A percentile compares a stretch with the other conserved stretches of the same genome.
Conservation (phyloP, 768 basidiomycete species). For the Tephrocybe sp. region DNA sequence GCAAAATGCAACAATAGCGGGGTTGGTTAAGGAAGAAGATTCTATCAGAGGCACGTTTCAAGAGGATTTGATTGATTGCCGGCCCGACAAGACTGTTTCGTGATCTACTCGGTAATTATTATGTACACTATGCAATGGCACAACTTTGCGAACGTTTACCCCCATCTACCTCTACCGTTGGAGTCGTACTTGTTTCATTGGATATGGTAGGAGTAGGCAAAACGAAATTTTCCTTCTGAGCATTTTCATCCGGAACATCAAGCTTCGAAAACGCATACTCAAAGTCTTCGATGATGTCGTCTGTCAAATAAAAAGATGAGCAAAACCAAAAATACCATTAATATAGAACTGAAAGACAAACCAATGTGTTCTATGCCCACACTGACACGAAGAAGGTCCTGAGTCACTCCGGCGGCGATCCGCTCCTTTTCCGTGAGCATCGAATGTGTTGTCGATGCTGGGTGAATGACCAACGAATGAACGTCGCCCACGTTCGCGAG, state of each 20-base stretch:
- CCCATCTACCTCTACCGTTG: too few species aligned
- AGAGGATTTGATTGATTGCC: too few species aligned
- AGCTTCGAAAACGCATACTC: constrained; percentile 4
- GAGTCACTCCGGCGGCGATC: constrained; percentile 47
- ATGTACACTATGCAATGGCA: too few species aligned
- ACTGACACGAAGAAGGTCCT: constrained; percentile 56
- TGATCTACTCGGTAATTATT: too few species aligned
- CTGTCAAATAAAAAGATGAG: constrained; percentile 5
- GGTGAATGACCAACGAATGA: constrained; percentile 63
- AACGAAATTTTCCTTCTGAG: neutral
- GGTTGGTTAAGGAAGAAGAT: too few species aligned
- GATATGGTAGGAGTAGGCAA: neutral
- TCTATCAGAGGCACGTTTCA: too few species aligned
- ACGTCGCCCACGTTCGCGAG: constrained; percentile 44
- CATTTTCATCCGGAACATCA: neutral
- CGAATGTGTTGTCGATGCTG: constrained; percentile 61
- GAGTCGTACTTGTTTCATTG: neutral
- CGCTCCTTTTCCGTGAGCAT: constrained; percentile 52
- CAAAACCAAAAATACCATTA: neutral
- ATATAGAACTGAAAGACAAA: neutral
- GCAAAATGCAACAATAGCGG: too few species aligned
- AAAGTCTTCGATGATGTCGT: constrained; percentile 12
- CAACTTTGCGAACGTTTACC: too few species aligned
- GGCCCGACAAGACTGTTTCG: neutral
- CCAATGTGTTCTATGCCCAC: constrained; percentile 16